Percentiles rank a stretch among this genome's conserved stretches.
Evolutionary conservation across 2,329 filamentous ascomycete genomes (phyloP).

Genomic region (Penicillium sp.): DNA sequence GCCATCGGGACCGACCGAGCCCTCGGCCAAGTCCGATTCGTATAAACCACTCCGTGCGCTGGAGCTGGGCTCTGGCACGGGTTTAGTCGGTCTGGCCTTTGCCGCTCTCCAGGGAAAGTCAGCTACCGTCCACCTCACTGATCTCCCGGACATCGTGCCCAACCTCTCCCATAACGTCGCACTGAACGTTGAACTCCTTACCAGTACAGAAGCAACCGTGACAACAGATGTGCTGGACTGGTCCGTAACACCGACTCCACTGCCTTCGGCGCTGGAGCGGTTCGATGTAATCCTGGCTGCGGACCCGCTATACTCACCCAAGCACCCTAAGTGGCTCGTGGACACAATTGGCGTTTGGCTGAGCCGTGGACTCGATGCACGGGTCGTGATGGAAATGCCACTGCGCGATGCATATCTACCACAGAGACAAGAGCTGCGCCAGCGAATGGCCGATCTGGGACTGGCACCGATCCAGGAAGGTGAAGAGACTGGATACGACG

Average conservation of each 20-base stretch:
- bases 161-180: slow-evolving; percentile 73
- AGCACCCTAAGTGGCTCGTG: slow-evolving; percentile 70
- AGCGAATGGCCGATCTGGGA: slow-evolving; percentile 54
- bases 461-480: slow-evolving; percentile 50
- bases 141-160: slow-evolving; percentile 74
- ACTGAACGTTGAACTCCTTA: slow-evolving; percentile 56
- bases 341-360: slow-evolving; percentile 66
- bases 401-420: slow-evolving; percentile 62
- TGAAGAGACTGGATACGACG: slow-evolving; percentile 44
- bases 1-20: slow-evolving; percentile 20
- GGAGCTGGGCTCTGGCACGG: slow-evolving; percentile 85
- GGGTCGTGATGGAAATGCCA: slow-evolving; percentile 75
- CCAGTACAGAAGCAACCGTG: slow-evolving; percentile 52
- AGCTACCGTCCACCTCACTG: slow-evolving; percentile 67
- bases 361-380: slow-evolving; percentile 50
- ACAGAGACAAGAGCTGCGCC: slow-evolving; percentile 60
- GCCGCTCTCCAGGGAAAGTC: slow-evolving; percentile 59
- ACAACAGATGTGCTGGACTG: slow-evolving; percentile 68
- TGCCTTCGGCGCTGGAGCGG: slow-evolving; percentile 30
- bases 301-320: slow-evolving; percentile 79
- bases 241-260: slow-evolving; percentile 40
- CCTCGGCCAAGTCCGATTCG: slow-evolving; percentile 15
- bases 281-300: slow-evolving; percentile 71
- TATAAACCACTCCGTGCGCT: slow-evolving; percentile 46
- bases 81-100: slow-evolving; percentile 81